These are phyloP conservation scores for Zygosaccharomyces bailii DNA, from an alignment of 805 yeast species.

Conservation along the genomic window DNA sequence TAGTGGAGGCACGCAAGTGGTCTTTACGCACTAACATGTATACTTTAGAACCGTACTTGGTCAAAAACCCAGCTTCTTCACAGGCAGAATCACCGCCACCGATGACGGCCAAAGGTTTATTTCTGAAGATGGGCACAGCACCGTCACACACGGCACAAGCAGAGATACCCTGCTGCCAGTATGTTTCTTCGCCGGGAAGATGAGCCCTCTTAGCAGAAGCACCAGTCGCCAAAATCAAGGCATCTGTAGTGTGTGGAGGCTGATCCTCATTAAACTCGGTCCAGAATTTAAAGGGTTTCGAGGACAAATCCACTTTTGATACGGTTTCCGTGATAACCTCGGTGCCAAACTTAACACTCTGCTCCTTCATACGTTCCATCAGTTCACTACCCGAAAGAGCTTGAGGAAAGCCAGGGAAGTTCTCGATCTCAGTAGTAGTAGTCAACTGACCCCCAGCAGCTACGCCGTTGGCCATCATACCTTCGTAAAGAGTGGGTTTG, in stretches of 20 bases:
- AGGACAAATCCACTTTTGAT: slow-evolving; percentile 82
- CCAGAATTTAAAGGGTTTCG: slow-evolving; percentile 95
- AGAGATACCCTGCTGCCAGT: slow-evolving; percentile 99
- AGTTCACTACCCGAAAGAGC: slow-evolving; percentile 83
- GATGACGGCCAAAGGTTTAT: slow-evolving; percentile 94
- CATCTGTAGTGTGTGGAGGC: slow-evolving; percentile 89
- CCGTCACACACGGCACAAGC: slow-evolving; percentile 99
- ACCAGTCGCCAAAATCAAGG: slow-evolving; percentile 93
- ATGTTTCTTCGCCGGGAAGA: slow-evolving; percentile 93
- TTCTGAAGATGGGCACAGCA: slow-evolving; percentile 98
- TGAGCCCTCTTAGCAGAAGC: slow-evolving; percentile 95
- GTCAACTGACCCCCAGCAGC: slow-evolving; percentile 99
- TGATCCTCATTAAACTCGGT: slow-evolving; percentile 90
- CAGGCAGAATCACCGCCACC: slow-evolving; percentile 99
- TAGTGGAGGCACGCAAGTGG: slow-evolving; percentile 87
- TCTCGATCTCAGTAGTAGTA: slow-evolving; percentile 97
- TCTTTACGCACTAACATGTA: slow-evolving; percentile 92
- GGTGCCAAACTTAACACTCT: slow-evolving; percentile 85
- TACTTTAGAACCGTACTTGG: slow-evolving; percentile 97
- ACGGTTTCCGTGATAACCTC: slow-evolving; percentile 93
- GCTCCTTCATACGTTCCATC: slow-evolving; percentile 93
- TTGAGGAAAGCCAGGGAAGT: slow-evolving; percentile 97
- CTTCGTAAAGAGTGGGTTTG: slow-evolving; percentile 90
- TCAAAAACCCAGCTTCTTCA: slow-evolving; percentile 95
- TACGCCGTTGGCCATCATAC: slow-evolving; percentile 91